Evolutionary conservation across 345 rosid genomes (phyloP).

Genomic region (Pistacia atlantica): DNA sequence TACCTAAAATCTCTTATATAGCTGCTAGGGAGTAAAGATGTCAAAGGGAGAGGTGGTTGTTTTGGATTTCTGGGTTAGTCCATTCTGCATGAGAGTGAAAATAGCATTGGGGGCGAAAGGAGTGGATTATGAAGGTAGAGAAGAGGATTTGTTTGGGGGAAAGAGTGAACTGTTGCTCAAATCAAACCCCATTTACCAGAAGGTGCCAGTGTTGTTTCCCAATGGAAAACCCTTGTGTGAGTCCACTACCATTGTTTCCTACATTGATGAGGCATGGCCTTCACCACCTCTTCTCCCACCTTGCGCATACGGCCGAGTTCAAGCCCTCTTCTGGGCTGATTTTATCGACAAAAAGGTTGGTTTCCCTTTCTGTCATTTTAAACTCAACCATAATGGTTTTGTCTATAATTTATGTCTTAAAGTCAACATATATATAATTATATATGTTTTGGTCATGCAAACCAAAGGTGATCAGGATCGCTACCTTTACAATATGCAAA

Average conservation of each 20-base stretch:
- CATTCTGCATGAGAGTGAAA: conserved; percentile 66
- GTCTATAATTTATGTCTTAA: too few species aligned
- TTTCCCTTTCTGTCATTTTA: neutral
- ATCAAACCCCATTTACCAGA: conserved; percentile 68
- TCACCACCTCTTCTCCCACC: conserved; percentile 54
- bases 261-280: conserved; percentile 70
- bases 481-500: too few species aligned
- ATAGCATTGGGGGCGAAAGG: conserved; percentile 66
- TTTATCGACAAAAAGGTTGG: conserved; percentile 69
- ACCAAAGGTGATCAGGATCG: too few species aligned
- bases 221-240: conserved; percentile 64
- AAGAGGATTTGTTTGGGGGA: conserved; percentile 52
- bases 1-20: too few species aligned
- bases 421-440: too few species aligned
- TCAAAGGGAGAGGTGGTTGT: conserved; percentile 40
- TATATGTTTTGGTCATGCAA: too few species aligned
- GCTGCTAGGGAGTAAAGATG: conserved; percentile 18
- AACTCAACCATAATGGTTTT: too few species aligned
- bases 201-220: conserved; percentile 73
- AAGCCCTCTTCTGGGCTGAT: conserved; percentile 74
- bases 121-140: conserved; percentile 41
- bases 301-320: conserved; percentile 46
- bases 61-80: conserved; percentile 60
- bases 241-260: conserved; percentile 51
- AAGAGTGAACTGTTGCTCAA: conserved; percentile 62